Base-by-base conservation (phyloP, 1,139 yeast genomes). In the Kurtzmaniella natalensis region DNA sequence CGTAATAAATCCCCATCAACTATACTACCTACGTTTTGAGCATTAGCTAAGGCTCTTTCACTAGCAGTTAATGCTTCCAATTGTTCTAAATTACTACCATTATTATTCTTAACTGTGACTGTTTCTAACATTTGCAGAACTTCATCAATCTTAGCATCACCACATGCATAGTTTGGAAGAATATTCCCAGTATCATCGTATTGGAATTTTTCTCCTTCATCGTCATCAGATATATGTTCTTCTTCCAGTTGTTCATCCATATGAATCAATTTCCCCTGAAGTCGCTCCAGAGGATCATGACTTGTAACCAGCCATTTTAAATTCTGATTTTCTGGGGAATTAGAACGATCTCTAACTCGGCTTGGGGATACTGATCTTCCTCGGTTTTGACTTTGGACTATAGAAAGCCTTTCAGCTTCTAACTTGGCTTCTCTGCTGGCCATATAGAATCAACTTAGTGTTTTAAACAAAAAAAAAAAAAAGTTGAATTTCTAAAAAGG, bases 211-310 rank as follows among this genome's bases (percentile, higher is more conserved):
- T 68, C 74, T 41, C 67, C 66, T 17, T 65, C 64, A 37, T 77
- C 82, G 36, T 76, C 77, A 44, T 78, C 85, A 45, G 78, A 71
- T n/a, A 78, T 64, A 42, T 76, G 79, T 46, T 79, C 85, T 46
- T 79, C 85, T 38, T 80, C 87, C 47, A 81, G 72, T 4, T 59
- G 63, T 36, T 67, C 73, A 54, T 68, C 61, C 24, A 52, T 40
- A 9, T 52, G 59, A 21, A 44, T 50, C 16, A 40, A 41, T 16
- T 35, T 47, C 9, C 37, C 40, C 9, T 41, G 41, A 10, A 78
- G 50, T 39, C 85, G 55, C 38, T 76, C 80, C 51, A 76, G 76
- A 0, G 86, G 86, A 44, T 79, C 84, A 39, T 66, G 74, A 42
- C 64, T 67, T 36, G 68, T 63, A 31, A 69, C 66, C 6, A 71